Evolutionary conservation across 495 filamentous ascomycete species (phyloP).

Genomic region (Penicillium robsamsonii): DNA sequence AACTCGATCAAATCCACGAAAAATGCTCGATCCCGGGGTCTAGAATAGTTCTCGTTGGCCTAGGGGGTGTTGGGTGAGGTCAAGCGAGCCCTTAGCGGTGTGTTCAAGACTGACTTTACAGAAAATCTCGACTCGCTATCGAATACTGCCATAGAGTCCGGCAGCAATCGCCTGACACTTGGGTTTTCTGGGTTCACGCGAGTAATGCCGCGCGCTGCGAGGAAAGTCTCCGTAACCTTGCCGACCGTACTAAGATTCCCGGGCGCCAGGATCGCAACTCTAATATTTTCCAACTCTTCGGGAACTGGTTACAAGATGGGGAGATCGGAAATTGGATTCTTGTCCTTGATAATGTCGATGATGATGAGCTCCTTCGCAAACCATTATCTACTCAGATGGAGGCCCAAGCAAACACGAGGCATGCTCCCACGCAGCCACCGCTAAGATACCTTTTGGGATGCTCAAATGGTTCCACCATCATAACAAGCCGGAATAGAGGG

Average conservation of each 20-base stretch:
- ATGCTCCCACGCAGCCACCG: not conserved
- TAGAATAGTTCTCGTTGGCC: slow-evolving; percentile 23
- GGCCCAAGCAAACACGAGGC: slow-evolving; percentile 9
- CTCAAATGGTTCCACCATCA: slow-evolving; percentile 19
- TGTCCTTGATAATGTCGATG: slow-evolving; percentile 17
- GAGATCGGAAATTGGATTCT: slow-evolving; percentile 19
- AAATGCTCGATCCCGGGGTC: slow-evolving; percentile 21
- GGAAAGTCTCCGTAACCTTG: slow-evolving; percentile 40
- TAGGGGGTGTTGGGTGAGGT: slow-evolving; percentile 33
- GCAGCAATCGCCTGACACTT: slow-evolving; percentile 37
- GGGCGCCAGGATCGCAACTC: slow-evolving; percentile 33
- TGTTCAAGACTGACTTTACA: slow-evolving; percentile 14
- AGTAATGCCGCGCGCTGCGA: slow-evolving; percentile 39
- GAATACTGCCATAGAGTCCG: slow-evolving; percentile 36
- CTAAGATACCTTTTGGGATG: not conserved
- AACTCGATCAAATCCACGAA: slow-evolving; percentile 22
- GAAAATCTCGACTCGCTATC: slow-evolving; percentile 41
- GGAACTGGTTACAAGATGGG: slow-evolving; percentile 38
- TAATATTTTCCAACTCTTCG: slow-evolving; percentile 42
- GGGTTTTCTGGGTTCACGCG: slow-evolving; percentile 52
- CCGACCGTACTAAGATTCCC: slow-evolving; percentile 33
- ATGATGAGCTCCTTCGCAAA: slow-evolving; percentile 25
- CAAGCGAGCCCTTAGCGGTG: not conserved
- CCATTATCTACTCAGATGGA: slow-evolving; percentile 14
- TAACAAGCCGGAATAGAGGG: slow-evolving; percentile 35